Base-by-base conservation (phyloP, 2,329 filamentous ascomycete genomes). In the Paecilomyces sp. region DNA sequence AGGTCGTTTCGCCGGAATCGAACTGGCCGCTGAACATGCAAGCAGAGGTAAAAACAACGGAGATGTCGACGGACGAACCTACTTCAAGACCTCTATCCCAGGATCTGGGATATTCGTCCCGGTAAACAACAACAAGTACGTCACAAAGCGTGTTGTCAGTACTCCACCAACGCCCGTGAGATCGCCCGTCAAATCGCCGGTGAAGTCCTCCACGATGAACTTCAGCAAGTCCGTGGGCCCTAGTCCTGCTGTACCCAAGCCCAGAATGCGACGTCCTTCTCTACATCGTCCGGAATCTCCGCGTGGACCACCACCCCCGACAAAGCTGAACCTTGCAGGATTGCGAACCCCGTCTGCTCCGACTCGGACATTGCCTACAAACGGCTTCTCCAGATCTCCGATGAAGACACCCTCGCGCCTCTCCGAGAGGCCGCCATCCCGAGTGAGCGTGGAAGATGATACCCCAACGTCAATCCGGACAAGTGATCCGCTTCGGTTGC, bases 41-140 rank as follows among this genome's bases (percentile, higher is more conserved):
- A 76, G 82, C 57, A 85, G 89, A 71, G 94, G 94, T 34, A 99
- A 99, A 81, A 99, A 99, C 72, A 95, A 85, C 69, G 94, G 94
- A 64, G 92, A 96, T 74, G 94, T 97, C 58, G 93, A 97, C 67
- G 94, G 93, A 50, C 80, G 79, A 61, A 80, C 79, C 59, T 99
- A 99, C 77, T 99, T 99, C 74, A 82, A 81, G 36, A 96, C 94
- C 11, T 83, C 83, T 2, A 77, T 88, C 24, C 85, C 90, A 0
- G 91, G 91, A 62, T 87, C 94, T 2, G 94, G 94, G 62, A 97
- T 99, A 69, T 99, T 99, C 72, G 83, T 99, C 13, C 94, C 94
- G 3, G 79, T 94, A 15, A 85, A 88, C 72, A 94, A 95, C 73
- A 90, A 90, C 34, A 82, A 76, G 64, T 77, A 76, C 62, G 72